Percentiles rank a stretch among this genome's conserved stretches.
These are phyloP conservation scores for Eimeria sp. DNA, from an alignment of 169 alveolate species.

Conservation along the genomic window DNA sequence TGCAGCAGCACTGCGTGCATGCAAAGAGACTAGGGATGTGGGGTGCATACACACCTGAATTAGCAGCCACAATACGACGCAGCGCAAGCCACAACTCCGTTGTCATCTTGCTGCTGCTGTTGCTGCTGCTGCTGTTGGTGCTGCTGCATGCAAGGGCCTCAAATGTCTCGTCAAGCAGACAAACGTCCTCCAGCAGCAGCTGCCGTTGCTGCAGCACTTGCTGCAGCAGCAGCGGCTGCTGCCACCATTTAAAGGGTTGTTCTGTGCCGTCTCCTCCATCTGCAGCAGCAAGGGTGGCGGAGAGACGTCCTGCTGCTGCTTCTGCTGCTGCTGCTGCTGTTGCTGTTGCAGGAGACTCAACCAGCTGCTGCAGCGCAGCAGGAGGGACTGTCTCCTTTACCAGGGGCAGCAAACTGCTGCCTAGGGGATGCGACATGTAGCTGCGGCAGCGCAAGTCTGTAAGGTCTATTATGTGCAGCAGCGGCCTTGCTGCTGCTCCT, in stretches of 20 bases:
- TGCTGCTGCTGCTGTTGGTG: constrained; percentile 30
- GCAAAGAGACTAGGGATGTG: not conserved
- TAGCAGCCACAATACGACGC: constrained; percentile 18
- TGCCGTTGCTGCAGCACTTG: constrained; percentile 8
- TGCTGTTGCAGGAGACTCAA: constrained; percentile 53
- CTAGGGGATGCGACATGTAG: not conserved
- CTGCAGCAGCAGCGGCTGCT: no score
- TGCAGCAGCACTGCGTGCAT: not conserved
- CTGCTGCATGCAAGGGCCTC: constrained; percentile 34
- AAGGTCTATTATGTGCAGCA: constrained; percentile 23
- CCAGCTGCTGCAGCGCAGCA: constrained; percentile 56
- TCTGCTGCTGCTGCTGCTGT: constrained; percentile 39
- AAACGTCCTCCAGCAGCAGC: constrained; percentile 55
- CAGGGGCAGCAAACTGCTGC: no score
- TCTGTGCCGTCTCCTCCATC: not conserved
- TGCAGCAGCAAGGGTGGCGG: not conserved
- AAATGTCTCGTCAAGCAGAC: constrained; percentile 66
- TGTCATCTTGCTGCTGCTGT: constrained; percentile 39
- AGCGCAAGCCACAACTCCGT: constrained; percentile 51
- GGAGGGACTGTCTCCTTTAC: not conserved
- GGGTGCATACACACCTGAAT: constrained; percentile 17
- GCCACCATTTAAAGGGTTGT: constrained; percentile 15
- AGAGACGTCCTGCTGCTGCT: constrained; percentile 7
- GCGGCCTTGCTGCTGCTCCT: not conserved
- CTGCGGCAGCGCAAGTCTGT: constrained; percentile 34